Percentiles rank a stretch among this genome's conserved stretches.
Conservation (phyloP, 2,329 filamentous ascomycete genomes). For the Fusarium oxysporum region DNA sequence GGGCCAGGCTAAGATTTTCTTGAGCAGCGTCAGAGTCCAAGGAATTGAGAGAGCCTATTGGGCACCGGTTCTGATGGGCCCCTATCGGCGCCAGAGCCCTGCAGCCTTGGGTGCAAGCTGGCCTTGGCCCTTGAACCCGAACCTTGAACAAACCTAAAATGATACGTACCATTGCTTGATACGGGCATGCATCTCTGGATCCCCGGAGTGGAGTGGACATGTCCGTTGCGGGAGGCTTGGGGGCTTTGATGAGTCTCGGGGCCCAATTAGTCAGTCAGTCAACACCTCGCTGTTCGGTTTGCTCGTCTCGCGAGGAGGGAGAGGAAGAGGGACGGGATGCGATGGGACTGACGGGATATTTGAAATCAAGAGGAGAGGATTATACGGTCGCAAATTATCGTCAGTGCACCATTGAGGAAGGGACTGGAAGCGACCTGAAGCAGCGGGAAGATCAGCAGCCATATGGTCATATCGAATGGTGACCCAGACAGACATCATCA, state of each 20-base stretch:
- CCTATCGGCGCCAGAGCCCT: slow-evolving; percentile 34
- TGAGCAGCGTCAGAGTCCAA: slow-evolving; percentile 25
- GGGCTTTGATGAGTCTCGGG: slow-evolving; percentile 17
- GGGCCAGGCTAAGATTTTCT: slow-evolving; percentile 36
- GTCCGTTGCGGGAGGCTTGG: slow-evolving; percentile 24
- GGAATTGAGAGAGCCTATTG: slow-evolving; percentile 39
- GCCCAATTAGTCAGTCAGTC: slow-evolving; percentile 2
- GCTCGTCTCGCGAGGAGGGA: slow-evolving; percentile 9
- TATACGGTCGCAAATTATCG: not conserved
- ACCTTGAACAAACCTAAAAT: slow-evolving; percentile 6
- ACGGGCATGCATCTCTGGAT: slow-evolving; percentile 12
- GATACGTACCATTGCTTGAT: slow-evolving; percentile 21
- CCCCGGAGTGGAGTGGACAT: slow-evolving; percentile 25
- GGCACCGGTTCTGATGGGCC: slow-evolving; percentile 22
- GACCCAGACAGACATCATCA: slow-evolving; percentile 7
- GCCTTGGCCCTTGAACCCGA: slow-evolving; percentile 25
- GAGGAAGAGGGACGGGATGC: not conserved
- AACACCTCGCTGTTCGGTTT: slow-evolving; percentile 12
- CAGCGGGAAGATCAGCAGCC: slow-evolving; percentile 31
- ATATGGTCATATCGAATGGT: slow-evolving; percentile 17
- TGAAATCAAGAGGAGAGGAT: slow-evolving; percentile 23
- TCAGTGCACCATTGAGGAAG: slow-evolving; percentile 10
- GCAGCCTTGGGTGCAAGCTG: slow-evolving; percentile 21
- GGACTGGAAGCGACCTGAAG: slow-evolving; percentile 29
- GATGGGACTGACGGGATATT: slow-evolving; percentile 12